Percentiles rank a stretch among this genome's conserved stretches.
Conservation (phyloP, 1,139 yeast species). For the Geotrichum europaeum region DNA sequence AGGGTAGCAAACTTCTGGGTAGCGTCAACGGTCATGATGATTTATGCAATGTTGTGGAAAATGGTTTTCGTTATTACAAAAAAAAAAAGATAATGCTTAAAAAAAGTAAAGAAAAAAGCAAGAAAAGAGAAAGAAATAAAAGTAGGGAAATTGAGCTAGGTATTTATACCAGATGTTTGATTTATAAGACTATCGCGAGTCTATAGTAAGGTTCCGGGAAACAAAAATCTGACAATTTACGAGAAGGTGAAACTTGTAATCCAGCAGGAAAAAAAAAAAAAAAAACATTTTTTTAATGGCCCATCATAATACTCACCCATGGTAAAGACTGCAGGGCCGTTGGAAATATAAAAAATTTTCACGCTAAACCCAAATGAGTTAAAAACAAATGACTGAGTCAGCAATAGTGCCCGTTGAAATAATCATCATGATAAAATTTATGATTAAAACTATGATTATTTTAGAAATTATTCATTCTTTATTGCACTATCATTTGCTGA, state of each 20-base stretch:
- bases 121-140: not conserved
- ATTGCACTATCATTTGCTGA: not conserved
- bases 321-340: too few species aligned
- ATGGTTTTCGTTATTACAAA: not conserved
- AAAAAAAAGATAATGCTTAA: not conserved
- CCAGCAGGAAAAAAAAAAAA: too few species aligned
- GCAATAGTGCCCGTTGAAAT: not conserved
- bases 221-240: not conserved
- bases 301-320: too few species aligned
- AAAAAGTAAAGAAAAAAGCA: not conserved
- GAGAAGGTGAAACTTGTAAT: too few species aligned
- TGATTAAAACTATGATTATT: not conserved
- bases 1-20: slow-evolving; percentile 53
- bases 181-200: not conserved
- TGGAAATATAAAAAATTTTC: not conserved
- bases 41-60: not conserved
- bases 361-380: not conserved
- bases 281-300: too few species aligned
- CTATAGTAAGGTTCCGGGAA: not conserved
- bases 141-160: not conserved
- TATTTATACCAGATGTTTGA: not conserved
- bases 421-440: not conserved
- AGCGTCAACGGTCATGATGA: slow-evolving; percentile 13
- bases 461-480: not conserved
- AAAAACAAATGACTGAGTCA: not conserved